These are phyloP conservation scores for Acidomyces sp. DNA, from an alignment of 495 filamentous ascomycete species.

Conservation along the genomic window DNA sequence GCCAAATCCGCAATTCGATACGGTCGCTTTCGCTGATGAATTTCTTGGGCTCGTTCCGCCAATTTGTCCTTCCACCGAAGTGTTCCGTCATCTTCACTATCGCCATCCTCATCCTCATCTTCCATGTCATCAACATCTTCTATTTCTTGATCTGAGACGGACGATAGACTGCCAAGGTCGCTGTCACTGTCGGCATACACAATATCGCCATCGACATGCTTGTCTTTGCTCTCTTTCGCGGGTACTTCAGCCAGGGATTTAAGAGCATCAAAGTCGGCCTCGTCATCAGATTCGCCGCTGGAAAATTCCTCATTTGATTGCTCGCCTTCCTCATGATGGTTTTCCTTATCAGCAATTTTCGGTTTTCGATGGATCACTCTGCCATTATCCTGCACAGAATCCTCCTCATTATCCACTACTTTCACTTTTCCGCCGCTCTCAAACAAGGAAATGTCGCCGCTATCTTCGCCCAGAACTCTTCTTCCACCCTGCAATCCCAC, in stretches of 20 bases:
- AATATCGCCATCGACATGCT: slow-evolving; percentile 46
- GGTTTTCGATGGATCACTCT: slow-evolving; percentile 57
- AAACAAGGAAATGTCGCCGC: slow-evolving; percentile 73
- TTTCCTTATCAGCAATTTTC: slow-evolving; percentile 47
- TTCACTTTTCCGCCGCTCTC: slow-evolving; percentile 57
- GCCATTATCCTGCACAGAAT: slow-evolving; percentile 42
- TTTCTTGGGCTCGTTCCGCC: slow-evolving; percentile 53
- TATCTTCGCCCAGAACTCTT: slow-evolving; percentile 65
- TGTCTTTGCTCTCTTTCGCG: slow-evolving; percentile 28
- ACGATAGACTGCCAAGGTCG: slow-evolving; percentile 82
- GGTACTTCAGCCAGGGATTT: slow-evolving; percentile 27
- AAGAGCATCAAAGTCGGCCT: slow-evolving; percentile 28
- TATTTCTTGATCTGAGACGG: slow-evolving; percentile 46
- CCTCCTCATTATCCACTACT: slow-evolving; percentile 42
- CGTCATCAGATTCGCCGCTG: slow-evolving; percentile 33
- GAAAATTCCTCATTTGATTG: slow-evolving; percentile 25
- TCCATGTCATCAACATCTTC: slow-evolving; percentile 47
- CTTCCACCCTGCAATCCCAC: slow-evolving; percentile 77
- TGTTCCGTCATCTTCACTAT: slow-evolving; percentile 46
- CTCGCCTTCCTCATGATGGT: slow-evolving; percentile 35
- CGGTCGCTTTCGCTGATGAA: slow-evolving; percentile 53
- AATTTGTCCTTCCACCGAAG: slow-evolving; percentile 79
- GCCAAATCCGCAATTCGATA: slow-evolving; percentile 71
- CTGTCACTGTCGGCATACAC: slow-evolving; percentile 95
- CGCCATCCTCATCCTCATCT: slow-evolving; percentile 43